Base-by-base conservation (phyloP, 768 basidiomycete genomes). In the Pisolithus tinctorius region DNA sequence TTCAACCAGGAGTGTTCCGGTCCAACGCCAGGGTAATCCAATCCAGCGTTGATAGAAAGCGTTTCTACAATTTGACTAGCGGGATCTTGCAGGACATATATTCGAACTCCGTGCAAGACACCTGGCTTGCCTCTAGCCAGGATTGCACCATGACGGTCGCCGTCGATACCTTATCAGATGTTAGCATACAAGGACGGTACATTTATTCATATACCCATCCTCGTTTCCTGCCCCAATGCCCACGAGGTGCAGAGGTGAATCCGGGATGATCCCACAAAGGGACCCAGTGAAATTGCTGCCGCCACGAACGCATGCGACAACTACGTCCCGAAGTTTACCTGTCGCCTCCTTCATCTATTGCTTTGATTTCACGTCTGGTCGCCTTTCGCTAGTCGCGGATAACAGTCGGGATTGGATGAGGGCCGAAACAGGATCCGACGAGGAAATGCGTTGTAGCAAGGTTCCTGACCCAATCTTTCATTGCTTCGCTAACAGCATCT, bases 391-490 rank as follows among this genome's bases (percentile, higher is more conserved):
- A 98, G 69, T 99, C 96, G 45, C 96, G n/a, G n/a, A n/a, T n/a
- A n/a, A n/a, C n/a, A n/a, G n/a, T n/a, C n/a, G n/a, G n/a, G n/a
- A n/a, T n/a, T n/a, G n/a, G n/a, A n/a, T n/a, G n/a, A n/a, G n/a
- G n/a, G n/a, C n/a, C n/a, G n/a, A n/a, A n/a, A n/a, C n/a, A n/a
- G n/a, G n/a, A n/a, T n/a, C n/a, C n/a, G n/a, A n/a, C n/a, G n/a
- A n/a, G n/a, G n/a, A n/a, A n/a, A n/a, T n/a, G n/a, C n/a, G n/a
- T n/a, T n/a, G n/a, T n/a, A n/a, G n/a, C n/a, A n/a, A n/a, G n/a
- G 86, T 97, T 94, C 29, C 94, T 93, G 13, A 98, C 96, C 96
- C 96, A 99, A 70, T 96, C 94, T 39, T 96, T 84, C 80, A 98
- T 81, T 6, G 96, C 95, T 57, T 97, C 95, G 72, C 97, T 99